Evolutionary conservation across 2,329 filamentous ascomycete species (phyloP), one percentile per base, ranked within the genome.

Genomic region (Penicillium griseofulvum): DNA sequence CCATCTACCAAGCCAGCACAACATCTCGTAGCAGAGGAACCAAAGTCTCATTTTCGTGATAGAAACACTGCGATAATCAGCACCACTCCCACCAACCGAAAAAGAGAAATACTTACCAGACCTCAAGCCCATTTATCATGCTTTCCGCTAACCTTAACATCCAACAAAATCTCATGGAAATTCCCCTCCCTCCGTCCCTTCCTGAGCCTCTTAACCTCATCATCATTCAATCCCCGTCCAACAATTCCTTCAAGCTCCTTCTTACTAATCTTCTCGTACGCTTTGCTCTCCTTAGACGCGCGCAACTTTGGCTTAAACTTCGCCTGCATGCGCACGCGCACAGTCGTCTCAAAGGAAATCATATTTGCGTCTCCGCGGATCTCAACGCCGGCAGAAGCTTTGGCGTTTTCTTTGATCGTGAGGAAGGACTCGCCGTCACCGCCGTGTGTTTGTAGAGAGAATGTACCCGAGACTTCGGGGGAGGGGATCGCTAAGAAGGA

Each of bases 241-340:
- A 88, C 90, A 3, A 88, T 86, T 43, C 86, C 86, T 75, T 97
- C 92, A 44, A 97, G 77, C 75, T 97, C 91, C 67, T 87, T 87
- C 58, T 89, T 82, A 67, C 87, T 93, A 54, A 99, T 90, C 78
- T 93, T 96, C 65, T 93, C 87, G 63, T 83, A 82, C 0, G 89
- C 88, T 77, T 89, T 94, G 61, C 90, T 89, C 70, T 92, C 91
- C 75, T 92, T 95, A 0, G 81, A 84, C 10, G 87, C 87, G 74
- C 88, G 89, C 43, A 94, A 74, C 59, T 83, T 83, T 9, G 93
- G 92, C 79, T 97, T 97, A 78, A 96, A 97, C 48, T 90, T 82
- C 22, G 93, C 91, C 77, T 97, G 93, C 92, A 97, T 97, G 51
- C 92, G 88, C 65, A 97, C 84, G 47, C 90, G 83, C 57, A 96